Base-by-base conservation (phyloP, 495 filamentous ascomycete species). In the Platismatia glauca region DNA sequence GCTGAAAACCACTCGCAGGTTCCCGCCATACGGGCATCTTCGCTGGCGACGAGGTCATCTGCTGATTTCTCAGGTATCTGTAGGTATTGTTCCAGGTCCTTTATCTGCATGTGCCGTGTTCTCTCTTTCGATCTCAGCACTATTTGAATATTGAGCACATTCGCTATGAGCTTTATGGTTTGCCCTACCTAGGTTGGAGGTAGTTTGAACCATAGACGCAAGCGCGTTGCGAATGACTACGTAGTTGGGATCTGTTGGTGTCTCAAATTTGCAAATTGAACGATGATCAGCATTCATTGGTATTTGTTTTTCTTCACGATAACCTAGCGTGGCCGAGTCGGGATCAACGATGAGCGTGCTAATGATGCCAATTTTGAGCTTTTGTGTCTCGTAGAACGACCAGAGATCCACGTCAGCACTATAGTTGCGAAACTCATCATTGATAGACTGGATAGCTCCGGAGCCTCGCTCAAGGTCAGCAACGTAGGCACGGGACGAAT, bases 241-340 rank as follows among this genome's bases (percentile, higher is more conserved):
- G 60, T 78, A 81, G 59, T 75, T 74, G 0, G 76, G 67, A 59
- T 81, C 78, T 7, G 35, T 52, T 1, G 68, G 71, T 31, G 66
- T 68, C 8, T 70, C 63, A 52, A 71, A 81, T 66, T 81, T 81
- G 72, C 77, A 80, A 39, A 81, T 71, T 0, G 65, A 67, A 41
- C 73, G 72, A 61, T 82, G 78, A 58, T 79, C 71, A 4, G 78
- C 78, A 65, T 78, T 64, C 3, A 82, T 50, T 0, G 70, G 65
- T 15, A 61, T 66, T 0, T 68, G 65, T 9, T 68, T 69, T 67
- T 81, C 78, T 22, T 70, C 71, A 11, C 68, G 69, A 60, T 77
- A 79, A 13, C 77, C 77, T 22, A 80, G 69, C 15, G 71, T 63
- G 4, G 79, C 73, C 0, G 77, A 79, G 7, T 77, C 72, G 33